phyloP scores from a whole-genome alignment of 108 stramenopile species.

The Seminavis robusta region DNA sequence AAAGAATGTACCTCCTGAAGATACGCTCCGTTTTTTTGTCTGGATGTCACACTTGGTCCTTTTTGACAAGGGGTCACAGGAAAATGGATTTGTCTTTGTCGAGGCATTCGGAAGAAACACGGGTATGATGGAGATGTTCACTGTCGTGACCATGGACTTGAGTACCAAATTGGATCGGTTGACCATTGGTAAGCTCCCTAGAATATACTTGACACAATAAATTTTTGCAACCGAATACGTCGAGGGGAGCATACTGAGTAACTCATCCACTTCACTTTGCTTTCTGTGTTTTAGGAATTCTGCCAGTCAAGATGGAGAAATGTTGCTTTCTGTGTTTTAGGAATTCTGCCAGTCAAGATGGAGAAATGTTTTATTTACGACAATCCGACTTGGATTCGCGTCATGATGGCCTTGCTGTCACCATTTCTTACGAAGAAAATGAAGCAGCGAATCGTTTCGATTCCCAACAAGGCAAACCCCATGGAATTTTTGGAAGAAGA shows the following conservation, averaged over 20 bases:
- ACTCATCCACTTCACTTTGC: too few relatives aligned
- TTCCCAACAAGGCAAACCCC: too few relatives aligned
- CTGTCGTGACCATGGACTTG: constrained; percentile 52
- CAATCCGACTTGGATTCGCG: constrained; percentile 9
- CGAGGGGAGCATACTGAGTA: too few relatives aligned
- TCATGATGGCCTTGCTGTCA: constrained; percentile 15
- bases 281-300: too few relatives aligned
- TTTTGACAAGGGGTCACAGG: constrained; percentile 48
- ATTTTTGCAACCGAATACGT: too few relatives aligned
- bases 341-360: constrained; percentile 60
- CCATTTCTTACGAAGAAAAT: constrained; percentile 34
- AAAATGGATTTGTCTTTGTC: constrained; percentile 43
- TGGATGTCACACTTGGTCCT: constrained; percentile 57
- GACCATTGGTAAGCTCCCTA: constrained; percentile 57
- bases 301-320: constrained; percentile 53
- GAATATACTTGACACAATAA: too few relatives aligned
- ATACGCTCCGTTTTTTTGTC: too few relatives aligned
- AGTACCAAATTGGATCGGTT: constrained; percentile 56
- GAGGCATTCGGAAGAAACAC: constrained; percentile 47
- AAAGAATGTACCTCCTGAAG: constrained; percentile 9
- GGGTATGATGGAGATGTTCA: constrained; percentile 46
- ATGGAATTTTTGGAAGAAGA: too few relatives aligned
- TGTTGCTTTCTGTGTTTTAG: too few relatives aligned
- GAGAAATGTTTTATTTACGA: constrained; percentile 21
- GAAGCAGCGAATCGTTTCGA: too few relatives aligned